Conservation (phyloP, 768 basidiomycete genomes). For the Tylopilus sp. region DNA sequence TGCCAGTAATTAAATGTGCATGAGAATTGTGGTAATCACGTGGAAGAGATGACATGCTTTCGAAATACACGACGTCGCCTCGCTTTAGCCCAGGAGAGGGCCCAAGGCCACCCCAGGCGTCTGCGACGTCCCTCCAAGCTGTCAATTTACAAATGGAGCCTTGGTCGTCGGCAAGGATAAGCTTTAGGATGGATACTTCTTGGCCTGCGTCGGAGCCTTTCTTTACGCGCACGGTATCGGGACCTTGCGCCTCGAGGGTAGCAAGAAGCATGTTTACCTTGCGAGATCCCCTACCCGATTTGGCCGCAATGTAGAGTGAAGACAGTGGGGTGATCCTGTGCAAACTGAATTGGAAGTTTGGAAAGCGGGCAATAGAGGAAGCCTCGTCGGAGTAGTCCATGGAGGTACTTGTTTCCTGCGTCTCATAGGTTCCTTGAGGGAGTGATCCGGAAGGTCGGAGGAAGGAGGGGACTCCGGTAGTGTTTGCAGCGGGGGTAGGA, state of each 20-base stretch:
- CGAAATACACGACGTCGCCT: constrained; percentile 69
- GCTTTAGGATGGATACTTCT: constrained; percentile 62
- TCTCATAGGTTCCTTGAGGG: constrained; percentile 32
- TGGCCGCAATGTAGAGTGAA: constrained; percentile 27
- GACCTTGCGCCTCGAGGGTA: constrained; percentile 73
- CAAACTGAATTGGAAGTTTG: constrained; percentile 69
- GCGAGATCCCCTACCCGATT: constrained; percentile 36
- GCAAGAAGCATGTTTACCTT: constrained; percentile 62
- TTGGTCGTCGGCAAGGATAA: constrained; percentile 72
- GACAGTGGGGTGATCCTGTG: constrained; percentile 55
- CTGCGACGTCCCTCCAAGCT: constrained; percentile 76
- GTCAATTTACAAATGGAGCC: constrained; percentile 67
- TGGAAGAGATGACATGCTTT: constrained; percentile 47
- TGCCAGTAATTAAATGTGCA: constrained; percentile 27
- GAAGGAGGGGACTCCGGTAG: constrained; percentile 22
- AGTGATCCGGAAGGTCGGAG: constrained; percentile 29
- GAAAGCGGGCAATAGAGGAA: constrained; percentile 72
- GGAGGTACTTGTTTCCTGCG: constrained; percentile 45
- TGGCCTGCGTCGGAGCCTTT: constrained; percentile 68
- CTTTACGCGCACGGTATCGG: constrained; percentile 63
- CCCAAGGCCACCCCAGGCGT: constrained; percentile 58
- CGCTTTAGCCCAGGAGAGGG: constrained; percentile 48
- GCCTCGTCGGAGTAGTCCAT: constrained; percentile 55
- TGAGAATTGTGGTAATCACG: constrained; percentile 10
- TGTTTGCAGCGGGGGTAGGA: constrained; percentile 37